Evolutionary conservation across 2,329 filamentous ascomycete genomes (phyloP).

Genomic region (Talaromyces sp.): DNA sequence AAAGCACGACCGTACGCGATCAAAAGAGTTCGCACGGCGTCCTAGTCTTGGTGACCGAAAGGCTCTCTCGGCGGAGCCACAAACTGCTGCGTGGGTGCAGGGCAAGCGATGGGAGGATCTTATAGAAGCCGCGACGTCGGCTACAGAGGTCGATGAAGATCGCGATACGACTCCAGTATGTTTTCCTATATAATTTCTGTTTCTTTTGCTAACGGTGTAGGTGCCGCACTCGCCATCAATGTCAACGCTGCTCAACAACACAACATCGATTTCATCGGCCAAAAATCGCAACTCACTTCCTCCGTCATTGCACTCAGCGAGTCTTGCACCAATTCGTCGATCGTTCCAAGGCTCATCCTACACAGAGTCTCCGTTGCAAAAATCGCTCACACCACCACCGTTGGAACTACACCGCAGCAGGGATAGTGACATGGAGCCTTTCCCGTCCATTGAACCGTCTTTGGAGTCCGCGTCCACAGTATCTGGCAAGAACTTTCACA

Average conservation of each 20-base stretch:
- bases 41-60: constrained; percentile 74
- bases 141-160: constrained; percentile 85
- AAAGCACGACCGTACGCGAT: constrained; percentile 77
- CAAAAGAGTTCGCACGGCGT: constrained; percentile 69
- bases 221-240: constrained; percentile 40
- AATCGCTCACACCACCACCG: constrained; percentile 79
- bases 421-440: constrained; percentile 67
- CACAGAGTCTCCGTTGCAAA: constrained; percentile 84
- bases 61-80: constrained; percentile 80
- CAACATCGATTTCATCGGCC: constrained; percentile 39
- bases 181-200: constrained; percentile 27
- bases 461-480: constrained; percentile 52
- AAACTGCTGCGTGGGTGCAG: constrained; percentile 64
- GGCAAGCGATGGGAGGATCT: constrained; percentile 95
- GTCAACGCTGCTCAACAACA: constrained; percentile 36
- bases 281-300: constrained; percentile 60
- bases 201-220: constrained; percentile 24
- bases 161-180: constrained; percentile 80
- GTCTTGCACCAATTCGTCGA: constrained; percentile 39
- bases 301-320: constrained; percentile 52
- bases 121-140: constrained; percentile 89
- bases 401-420: constrained; percentile 52
- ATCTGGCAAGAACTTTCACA: constrained; percentile 66
- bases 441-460: constrained; percentile 83
- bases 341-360: constrained; percentile 55